Evolutionary conservation across 805 yeast species (phyloP).

Genomic region (Wickerhamomyces bisporus): DNA sequence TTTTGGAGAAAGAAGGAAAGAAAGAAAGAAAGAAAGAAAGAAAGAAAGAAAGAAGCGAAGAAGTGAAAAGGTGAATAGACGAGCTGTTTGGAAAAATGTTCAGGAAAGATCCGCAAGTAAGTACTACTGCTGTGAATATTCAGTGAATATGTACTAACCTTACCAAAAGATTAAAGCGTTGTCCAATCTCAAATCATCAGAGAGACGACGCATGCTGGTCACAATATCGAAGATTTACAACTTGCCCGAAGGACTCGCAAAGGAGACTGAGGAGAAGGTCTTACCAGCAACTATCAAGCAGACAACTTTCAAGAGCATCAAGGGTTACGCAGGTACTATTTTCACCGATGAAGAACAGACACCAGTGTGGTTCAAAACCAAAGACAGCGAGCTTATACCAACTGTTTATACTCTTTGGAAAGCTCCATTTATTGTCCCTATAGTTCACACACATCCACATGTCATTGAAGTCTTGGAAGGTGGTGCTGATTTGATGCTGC

Average conservation of each 20-base stretch:
- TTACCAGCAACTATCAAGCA: constrained; percentile 40
- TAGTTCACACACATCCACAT: constrained; percentile 63
- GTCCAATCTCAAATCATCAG: constrained; percentile 79
- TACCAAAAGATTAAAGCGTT: constrained; percentile 53
- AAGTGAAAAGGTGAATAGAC: too few relatives aligned
- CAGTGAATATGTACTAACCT: constrained; percentile 1
- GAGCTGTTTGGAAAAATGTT: constrained; percentile 40
- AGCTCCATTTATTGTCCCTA: constrained; percentile 60
- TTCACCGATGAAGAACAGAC: constrained; percentile 57
- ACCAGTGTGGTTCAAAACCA: constrained; percentile 69
- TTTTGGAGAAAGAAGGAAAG: background rate
- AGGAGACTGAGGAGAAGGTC: constrained; percentile 17
- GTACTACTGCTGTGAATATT: constrained; percentile 6
- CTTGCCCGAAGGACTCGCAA: constrained; percentile 30
- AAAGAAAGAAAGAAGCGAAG: too few relatives aligned
- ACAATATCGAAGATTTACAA: constrained; percentile 37
- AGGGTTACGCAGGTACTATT: constrained; percentile 52
- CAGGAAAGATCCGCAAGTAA: constrained; percentile 42
- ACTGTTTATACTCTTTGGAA: constrained; percentile 71
- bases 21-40: background rate
- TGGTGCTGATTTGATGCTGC: constrained; percentile 81
- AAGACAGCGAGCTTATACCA: constrained; percentile 57
- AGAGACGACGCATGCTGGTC: constrained; percentile 51
- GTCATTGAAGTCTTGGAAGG: constrained; percentile 65
- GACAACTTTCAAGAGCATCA: constrained; percentile 53